Evolutionary conservation across 345 rosid genomes (phyloP).

Genomic region (Aurinia saxatilis): DNA sequence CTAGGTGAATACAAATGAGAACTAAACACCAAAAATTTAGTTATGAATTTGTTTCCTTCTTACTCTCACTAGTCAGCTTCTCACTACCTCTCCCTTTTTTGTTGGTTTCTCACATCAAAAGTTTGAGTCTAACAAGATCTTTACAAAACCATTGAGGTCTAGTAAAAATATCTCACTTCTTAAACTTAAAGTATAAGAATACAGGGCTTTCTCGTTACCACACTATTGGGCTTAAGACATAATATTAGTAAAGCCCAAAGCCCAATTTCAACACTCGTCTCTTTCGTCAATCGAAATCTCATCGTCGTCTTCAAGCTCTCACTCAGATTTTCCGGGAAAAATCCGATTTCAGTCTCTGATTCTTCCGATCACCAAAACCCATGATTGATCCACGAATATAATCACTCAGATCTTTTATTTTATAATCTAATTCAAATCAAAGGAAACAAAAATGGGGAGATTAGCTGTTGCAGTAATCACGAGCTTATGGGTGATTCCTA

Average conservation of each 20-base stretch:
- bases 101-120: neutral
- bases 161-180: neutral
- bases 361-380: neutral
- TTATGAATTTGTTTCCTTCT: neutral
- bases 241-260: neutral
- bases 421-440: neutral
- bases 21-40: neutral
- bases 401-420: neutral
- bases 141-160: neutral
- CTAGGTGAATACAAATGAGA: too few species aligned
- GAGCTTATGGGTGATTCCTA: constrained; percentile 73
- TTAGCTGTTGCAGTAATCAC: constrained; percentile 49
- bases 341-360: neutral
- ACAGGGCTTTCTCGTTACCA: too few species aligned
- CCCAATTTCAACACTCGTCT: neutral
- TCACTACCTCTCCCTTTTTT: neutral
- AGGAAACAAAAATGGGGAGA: constrained; percentile 46
- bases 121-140: neutral
- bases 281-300: constrained; percentile 10
- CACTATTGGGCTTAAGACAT: neutral
- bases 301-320: constrained; percentile 2
- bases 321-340: constrained; percentile 13
- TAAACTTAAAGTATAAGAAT: too few species aligned
- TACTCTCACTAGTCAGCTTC: neutral
- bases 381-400: neutral